Percentiles rank a stretch among this genome's conserved stretches.
Conservation (phyloP, 208 protist genomes). For the Tritrichomonas musculus region DNA sequence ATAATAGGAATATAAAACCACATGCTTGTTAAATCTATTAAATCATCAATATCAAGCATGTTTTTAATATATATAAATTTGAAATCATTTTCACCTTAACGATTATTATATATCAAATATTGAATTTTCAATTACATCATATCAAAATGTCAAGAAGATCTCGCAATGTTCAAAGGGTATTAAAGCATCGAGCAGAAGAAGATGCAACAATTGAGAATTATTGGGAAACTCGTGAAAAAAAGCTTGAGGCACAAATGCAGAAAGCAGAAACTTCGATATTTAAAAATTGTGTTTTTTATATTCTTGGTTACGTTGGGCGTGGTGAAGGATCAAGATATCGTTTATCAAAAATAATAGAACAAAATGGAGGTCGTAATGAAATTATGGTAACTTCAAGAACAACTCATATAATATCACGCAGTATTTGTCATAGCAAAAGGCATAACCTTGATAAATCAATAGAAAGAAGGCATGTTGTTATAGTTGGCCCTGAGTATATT, state of each 20-base stretch:
- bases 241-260: not conserved
- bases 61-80: no score
- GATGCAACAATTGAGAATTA: no score
- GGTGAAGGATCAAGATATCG: not conserved
- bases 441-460: not conserved
- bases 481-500: not conserved
- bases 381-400: not conserved
- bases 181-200: no score
- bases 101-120: no score
- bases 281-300: slow-evolving; percentile 17
- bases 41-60: no score
- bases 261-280: not conserved
- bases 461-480: not conserved
- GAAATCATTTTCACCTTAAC: no score
- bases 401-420: not conserved
- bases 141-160: no score
- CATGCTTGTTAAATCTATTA: no score
- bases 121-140: no score
- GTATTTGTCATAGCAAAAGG: not conserved
- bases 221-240: not conserved
- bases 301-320: slow-evolving; percentile 8
- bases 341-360: not conserved
- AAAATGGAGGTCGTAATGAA: slow-evolving; percentile 7
- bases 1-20: no score
- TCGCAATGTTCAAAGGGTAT: no score